A percentile compares a stretch with the other conserved stretches of the same genome.
Evolutionary conservation across 1,139 yeast species (phyloP).

Genomic region (Saccharomycopsis phalli): DNA sequence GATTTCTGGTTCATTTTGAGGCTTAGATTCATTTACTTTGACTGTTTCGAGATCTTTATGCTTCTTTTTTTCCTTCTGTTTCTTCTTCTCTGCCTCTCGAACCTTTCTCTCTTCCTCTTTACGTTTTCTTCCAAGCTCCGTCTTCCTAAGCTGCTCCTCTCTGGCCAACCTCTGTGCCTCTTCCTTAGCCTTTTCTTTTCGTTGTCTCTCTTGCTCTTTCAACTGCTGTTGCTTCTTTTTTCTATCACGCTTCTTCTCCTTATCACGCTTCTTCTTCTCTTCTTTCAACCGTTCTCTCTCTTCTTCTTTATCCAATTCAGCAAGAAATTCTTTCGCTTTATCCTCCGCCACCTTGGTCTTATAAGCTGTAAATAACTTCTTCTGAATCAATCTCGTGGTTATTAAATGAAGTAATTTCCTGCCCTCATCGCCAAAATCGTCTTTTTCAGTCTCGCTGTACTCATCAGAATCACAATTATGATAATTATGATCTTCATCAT

Average conservation of each 20-base stretch:
- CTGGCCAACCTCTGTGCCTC: constrained; percentile 43
- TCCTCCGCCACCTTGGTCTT: constrained; percentile 61
- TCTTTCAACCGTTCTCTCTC: constrained; percentile 61
- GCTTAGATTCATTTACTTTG: constrained; percentile 23
- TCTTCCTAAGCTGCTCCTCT: constrained; percentile 37
- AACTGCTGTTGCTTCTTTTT: constrained; percentile 60
- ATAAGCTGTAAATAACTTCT: constrained; percentile 54
- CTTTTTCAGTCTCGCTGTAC: constrained; percentile 30
- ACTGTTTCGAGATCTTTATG: constrained; percentile 27
- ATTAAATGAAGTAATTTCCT: constrained; percentile 56
- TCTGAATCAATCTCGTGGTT: constrained; percentile 61
- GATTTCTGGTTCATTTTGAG: constrained; percentile 21
- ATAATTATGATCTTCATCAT: too few species aligned
- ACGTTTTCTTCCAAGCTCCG: constrained; percentile 36
- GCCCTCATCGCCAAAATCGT: constrained; percentile 24
- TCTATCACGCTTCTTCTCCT: constrained; percentile 73
- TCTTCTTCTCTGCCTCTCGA: constrained; percentile 28
- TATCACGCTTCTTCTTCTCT: constrained; percentile 60
- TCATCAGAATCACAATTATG: constrained; percentile 27
- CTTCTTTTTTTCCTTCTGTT: constrained; percentile 28
- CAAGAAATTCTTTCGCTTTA: constrained; percentile 66
- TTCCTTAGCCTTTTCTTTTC: constrained; percentile 50
- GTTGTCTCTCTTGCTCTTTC: constrained; percentile 63
- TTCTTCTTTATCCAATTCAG: constrained; percentile 77
- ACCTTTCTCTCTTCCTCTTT: constrained; percentile 31